A percentile compares a stretch with the other conserved stretches of the same genome.
These are phyloP conservation scores for Penicillium sp. DNA, from an alignment of 2,329 filamentous ascomycete species.

Conservation along the genomic window DNA sequence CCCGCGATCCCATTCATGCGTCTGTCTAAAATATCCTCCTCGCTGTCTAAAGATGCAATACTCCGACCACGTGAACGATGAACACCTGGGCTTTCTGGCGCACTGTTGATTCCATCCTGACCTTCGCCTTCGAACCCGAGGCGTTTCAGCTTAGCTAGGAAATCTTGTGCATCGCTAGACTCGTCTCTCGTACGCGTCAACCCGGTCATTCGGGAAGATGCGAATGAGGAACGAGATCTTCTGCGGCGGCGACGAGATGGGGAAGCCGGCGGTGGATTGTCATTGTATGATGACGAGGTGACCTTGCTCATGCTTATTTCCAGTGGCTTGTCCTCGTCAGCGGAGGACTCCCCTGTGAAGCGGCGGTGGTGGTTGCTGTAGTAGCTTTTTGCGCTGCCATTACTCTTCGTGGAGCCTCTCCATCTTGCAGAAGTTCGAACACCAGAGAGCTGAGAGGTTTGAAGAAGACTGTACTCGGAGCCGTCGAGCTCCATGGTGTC, in stretches of 20 bases:
- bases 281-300: slow-evolving; percentile 25
- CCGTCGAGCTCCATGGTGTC: slow-evolving; percentile 22
- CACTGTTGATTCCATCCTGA: slow-evolving; percentile 20
- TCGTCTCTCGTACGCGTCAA: slow-evolving; percentile 13
- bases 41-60: slow-evolving; percentile 53
- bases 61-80: slow-evolving; percentile 41
- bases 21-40: slow-evolving; percentile 56
- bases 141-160: slow-evolving; percentile 21
- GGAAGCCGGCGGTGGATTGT: slow-evolving; percentile 4
- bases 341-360: slow-evolving; percentile 60
- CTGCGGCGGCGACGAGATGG: slow-evolving; percentile 10
- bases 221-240: slow-evolving; percentile 18
- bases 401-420: background rate
- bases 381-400: slow-evolving; percentile 11
- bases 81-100: slow-evolving; percentile 17
- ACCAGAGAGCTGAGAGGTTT: slow-evolving; percentile 3
- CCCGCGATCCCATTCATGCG: slow-evolving; percentile 56
- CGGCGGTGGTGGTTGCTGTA: slow-evolving; percentile 47
- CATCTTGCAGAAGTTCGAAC: background rate
- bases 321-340: slow-evolving; percentile 75
- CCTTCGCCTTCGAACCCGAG: slow-evolving; percentile 13
- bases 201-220: slow-evolving; percentile 13
- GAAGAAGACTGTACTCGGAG: slow-evolving; percentile 18
- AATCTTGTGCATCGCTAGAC: slow-evolving; percentile 7
- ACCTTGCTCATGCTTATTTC: slow-evolving; percentile 68